These are phyloP conservation scores for Hippophae rhamnoides DNA, from an alignment of 306 rosid species.

Conservation along the genomic window DNA sequence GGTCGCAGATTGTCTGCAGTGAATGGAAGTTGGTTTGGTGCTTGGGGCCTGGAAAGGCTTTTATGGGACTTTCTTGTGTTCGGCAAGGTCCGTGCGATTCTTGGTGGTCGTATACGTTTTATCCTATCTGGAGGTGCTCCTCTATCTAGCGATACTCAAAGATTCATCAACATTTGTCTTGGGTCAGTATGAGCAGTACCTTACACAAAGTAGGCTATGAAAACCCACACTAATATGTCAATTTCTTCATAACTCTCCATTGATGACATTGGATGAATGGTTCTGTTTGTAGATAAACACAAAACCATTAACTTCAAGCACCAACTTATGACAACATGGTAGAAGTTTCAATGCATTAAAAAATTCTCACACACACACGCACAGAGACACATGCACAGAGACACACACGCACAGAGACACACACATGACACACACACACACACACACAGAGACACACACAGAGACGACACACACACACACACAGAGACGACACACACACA, in stretches of 20 bases:
- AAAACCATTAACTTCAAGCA: no score
- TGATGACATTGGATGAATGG: not conserved
- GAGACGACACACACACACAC: no score
- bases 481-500: no score
- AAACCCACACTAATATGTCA: not conserved
- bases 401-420: no score
- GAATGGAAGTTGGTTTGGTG: constrained; percentile 95
- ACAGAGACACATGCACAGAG: no score
- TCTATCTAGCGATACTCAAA: constrained; percentile 81
- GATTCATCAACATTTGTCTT: constrained; percentile 95
- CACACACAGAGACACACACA: no score
- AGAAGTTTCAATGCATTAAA: no score
- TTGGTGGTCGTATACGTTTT: constrained; percentile 84
- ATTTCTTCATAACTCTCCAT: not conserved
- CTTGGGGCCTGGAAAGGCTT: constrained; percentile 78
- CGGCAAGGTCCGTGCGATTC: constrained; percentile 70
- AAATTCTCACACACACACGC: no score
- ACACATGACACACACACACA: no score
- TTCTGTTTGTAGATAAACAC: not conserved
- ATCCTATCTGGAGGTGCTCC: constrained; percentile 97
- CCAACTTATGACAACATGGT: no score
- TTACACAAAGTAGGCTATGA: not conserved
- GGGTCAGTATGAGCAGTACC: constrained; percentile 41
- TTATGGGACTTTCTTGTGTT: constrained; percentile 76
- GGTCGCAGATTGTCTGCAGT: constrained; percentile 71